Conservation (phyloP, 1,284 basidiomycete species). For the Mycena sp. region DNA sequence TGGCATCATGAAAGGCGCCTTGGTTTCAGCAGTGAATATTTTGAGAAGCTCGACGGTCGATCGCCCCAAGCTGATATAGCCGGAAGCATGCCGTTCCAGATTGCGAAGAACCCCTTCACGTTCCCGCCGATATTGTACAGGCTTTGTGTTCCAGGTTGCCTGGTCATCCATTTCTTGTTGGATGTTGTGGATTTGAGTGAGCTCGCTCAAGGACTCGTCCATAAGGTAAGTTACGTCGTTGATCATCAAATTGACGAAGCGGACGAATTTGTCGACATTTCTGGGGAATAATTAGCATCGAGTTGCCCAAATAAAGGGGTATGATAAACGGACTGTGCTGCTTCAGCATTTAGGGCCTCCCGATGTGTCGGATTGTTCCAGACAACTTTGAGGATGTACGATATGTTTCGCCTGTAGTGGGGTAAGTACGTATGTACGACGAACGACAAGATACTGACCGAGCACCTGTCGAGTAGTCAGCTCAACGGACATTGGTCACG, state of each 20-base stretch:
- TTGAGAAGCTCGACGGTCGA: slow-evolving; percentile 92
- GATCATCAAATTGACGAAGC: slow-evolving; percentile 98
- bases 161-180: slow-evolving; percentile 87
- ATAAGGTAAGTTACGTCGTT: slow-evolving; percentile 99
- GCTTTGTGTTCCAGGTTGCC: slow-evolving; percentile 71
- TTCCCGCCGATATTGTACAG: slow-evolving; percentile 84
- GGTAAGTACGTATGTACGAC: slow-evolving; percentile 26
- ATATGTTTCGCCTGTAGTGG: slow-evolving; percentile 78
- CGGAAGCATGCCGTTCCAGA: slow-evolving; percentile 86
- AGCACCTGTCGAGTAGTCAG: slow-evolving; percentile 55
- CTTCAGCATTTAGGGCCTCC: slow-evolving; percentile 82
- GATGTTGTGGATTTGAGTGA: slow-evolving; percentile 89
- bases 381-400: slow-evolving; percentile 85
- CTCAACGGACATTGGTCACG: slow-evolving; percentile 8
- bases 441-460: slow-evolving; percentile 48
- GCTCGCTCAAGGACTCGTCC: slow-evolving; percentile 93
- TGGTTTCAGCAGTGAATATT: slow-evolving; percentile 92
- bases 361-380: slow-evolving; percentile 92
- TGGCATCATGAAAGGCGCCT: slow-evolving; percentile 93
- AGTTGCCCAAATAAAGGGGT: too few relatives aligned
- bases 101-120: slow-evolving; percentile 81
- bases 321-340: slow-evolving; percentile 59
- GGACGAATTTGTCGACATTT: slow-evolving; percentile 90
- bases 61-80: slow-evolving; percentile 88
- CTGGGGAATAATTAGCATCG: too few relatives aligned